These are phyloP conservation scores for Pseudonitzschia pungens DNA, from an alignment of 108 stramenopile genomes.

Conservation along the genomic window DNA sequence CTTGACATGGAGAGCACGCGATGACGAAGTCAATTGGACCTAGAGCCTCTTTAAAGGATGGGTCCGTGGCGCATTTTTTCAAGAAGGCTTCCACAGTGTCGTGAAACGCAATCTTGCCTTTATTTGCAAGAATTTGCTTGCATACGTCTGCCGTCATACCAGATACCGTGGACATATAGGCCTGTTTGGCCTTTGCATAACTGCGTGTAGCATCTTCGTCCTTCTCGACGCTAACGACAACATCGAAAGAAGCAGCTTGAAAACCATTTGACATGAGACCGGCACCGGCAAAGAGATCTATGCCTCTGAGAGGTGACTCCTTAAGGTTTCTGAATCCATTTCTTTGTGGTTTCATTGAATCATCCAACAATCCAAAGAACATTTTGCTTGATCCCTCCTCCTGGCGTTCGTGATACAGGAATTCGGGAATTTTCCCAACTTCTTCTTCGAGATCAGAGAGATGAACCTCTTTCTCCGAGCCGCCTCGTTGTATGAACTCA, in stretches of 20 bases:
- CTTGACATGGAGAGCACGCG: conserved; percentile 4
- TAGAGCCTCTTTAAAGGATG: not conserved
- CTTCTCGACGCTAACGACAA: not conserved
- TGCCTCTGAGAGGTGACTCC: not conserved
- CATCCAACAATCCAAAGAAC: not conserved
- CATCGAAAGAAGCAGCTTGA: not conserved
- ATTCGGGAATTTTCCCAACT: not conserved
- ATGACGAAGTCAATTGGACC: conserved; percentile 6
- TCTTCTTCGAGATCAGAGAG: not conserved
- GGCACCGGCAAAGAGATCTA: conserved; percentile 4
- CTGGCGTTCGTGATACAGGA: conserved; percentile 1
- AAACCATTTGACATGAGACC: conserved; percentile 1
- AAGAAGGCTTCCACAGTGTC: conserved; percentile 4
- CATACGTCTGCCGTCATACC: not conserved
- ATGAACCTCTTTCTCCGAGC: not conserved
- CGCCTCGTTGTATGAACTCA: not conserved
- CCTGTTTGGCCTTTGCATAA: not conserved
- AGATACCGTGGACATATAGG: not conserved
- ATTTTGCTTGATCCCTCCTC: not conserved
- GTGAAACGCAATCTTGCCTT: not conserved
- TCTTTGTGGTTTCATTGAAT: not conserved
- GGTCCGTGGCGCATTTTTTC: not conserved
- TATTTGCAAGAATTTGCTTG: not conserved
- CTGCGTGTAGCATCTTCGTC: not conserved
- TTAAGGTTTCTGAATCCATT: not conserved